phyloP scores from a whole-genome alignment of 345 rosid species.

The Iberis pinnata region DNA sequence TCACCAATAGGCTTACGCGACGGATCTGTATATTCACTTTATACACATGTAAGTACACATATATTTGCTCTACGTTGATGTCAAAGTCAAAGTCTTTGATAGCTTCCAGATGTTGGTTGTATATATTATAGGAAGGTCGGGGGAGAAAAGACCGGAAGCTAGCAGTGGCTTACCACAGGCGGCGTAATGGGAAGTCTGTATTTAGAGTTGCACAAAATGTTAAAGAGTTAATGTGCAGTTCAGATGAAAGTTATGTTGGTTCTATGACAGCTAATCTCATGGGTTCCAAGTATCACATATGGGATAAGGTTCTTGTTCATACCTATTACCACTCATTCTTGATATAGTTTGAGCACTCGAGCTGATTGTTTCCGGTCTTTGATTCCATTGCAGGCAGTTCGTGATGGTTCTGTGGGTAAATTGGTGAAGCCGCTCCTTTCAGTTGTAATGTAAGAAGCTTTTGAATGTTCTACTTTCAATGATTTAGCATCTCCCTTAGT shows the following conservation, averaged over 20 bases:
- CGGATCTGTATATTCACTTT: conserved; percentile 65
- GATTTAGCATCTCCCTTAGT: background rate
- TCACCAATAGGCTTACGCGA: conserved; percentile 42
- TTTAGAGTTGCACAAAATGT: conserved; percentile 57
- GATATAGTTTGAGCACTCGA: background rate
- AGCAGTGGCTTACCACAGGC: conserved; percentile 67
- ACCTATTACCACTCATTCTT: background rate
- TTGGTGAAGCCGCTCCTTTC: conserved; percentile 53
- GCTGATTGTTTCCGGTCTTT: conserved; percentile 12
- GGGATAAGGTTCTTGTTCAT: conserved; percentile 80
- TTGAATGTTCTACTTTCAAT: background rate
- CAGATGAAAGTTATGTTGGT: conserved; percentile 75
- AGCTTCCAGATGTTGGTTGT: conserved; percentile 9
- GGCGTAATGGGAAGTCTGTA: conserved; percentile 60
- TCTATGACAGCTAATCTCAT: conserved; percentile 68
- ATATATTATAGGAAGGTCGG: conserved; percentile 71
- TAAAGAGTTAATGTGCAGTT: conserved; percentile 51
- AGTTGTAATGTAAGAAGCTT: conserved; percentile 51
- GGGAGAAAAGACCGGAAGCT: conserved; percentile 81
- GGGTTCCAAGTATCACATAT: conserved; percentile 79
- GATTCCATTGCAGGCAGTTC: conserved; percentile 39
- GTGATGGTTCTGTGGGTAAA: conserved; percentile 36
- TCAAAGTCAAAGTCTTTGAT: background rate
- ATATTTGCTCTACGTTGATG: too few relatives aligned
- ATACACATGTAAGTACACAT: conserved; percentile 83